phyloP scores from a whole-genome alignment of 1,284 basidiomycete species.

The Boletus sp. region DNA sequence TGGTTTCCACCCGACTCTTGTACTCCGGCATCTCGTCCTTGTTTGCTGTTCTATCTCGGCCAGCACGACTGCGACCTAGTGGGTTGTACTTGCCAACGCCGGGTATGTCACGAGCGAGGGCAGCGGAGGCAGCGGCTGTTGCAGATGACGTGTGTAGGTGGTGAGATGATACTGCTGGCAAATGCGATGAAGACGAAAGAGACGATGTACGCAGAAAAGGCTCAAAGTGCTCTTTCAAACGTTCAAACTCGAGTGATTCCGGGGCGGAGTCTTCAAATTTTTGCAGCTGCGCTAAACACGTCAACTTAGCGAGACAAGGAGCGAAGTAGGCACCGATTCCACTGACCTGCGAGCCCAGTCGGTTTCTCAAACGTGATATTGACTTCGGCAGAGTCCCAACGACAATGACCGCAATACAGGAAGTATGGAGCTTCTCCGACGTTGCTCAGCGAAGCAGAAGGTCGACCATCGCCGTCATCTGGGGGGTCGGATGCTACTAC shows the following conservation, averaged over 20 bases:
- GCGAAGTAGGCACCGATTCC: background rate
- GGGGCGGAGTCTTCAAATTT: conserved; percentile 83
- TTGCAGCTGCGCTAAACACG: conserved; percentile 73
- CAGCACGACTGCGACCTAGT: conserved; percentile 48
- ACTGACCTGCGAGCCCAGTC: conserved; percentile 83
- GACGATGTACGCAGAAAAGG: conserved; percentile 78
- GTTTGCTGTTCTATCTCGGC: conserved; percentile 58
- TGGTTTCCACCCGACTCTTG: conserved; percentile 62
- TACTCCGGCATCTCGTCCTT: conserved; percentile 75
- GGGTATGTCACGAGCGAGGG: conserved; percentile 75
- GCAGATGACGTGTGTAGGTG: conserved; percentile 71
- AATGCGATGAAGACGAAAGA: conserved; percentile 59
- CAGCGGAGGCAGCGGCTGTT: conserved; percentile 81
- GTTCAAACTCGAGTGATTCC: conserved; percentile 84
- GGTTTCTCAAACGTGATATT: conserved; percentile 95
- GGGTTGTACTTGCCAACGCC: conserved; percentile 73
- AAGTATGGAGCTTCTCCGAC: conserved; percentile 86
- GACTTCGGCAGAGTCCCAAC: conserved; percentile 91
- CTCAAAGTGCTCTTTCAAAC: conserved; percentile 92
- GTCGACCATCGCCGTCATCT: conserved; percentile 52
- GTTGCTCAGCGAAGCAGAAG: conserved; percentile 47
- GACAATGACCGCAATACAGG: conserved; percentile 86
- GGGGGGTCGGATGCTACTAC: conserved; percentile 85
- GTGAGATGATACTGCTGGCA: conserved; percentile 47
- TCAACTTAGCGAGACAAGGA: conserved; percentile 6